Base-by-base conservation (phyloP, 2,329 filamentous ascomycete genomes). In the Fonsecaea nubica region DNA sequence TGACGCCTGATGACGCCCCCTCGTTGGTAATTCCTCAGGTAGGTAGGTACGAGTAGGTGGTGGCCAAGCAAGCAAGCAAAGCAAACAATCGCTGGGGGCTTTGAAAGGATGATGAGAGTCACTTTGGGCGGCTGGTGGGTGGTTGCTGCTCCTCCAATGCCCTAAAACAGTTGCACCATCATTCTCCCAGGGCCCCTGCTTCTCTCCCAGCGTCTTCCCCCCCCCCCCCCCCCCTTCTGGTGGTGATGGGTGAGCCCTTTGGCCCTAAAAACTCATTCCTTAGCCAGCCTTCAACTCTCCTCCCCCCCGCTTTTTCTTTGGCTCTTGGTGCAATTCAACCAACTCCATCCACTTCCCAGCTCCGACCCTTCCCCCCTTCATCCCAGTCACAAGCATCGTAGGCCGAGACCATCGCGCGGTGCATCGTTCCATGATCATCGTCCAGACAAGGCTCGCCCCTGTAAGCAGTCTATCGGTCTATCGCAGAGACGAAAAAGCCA, bases 361-460 rank as follows among this genome's bases (percentile, higher is more conserved):
- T 59, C 40, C 40, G 30, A 32, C 40, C 30, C 12, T n/a, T 59
- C 40, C 45, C 45, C 38, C 42, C 45, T 36, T 36, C 35, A 58
- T 32, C 57, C 57, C 30, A 33, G 38, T 50, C 57, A 13, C 40
- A 40, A 59, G 40, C 57, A 59, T 59, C 57, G 45, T 50, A 40
- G 57, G 57, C 57, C 57, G 57, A 59, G 57, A 35, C 57, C 57
- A 58, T 58, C 56, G 56, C 42, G 56, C 56, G 35, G 42, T 12
- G 32, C 42, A 48, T 60, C 58, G 42, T 50, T 60, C 42, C 33
- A 45, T 61, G 58, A 61, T 61, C 45, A 61, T 61, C 58, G 36
- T 8, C 45, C 45, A 15, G 36, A 32, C 58, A 53, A 35, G 60
- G 35, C 52, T 35, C 25, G 53, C 60, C 60, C 50, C 36, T 62